Evolutionary conservation across 2,329 filamentous ascomycete genomes (phyloP), one percentile per base, ranked within the genome.

Genomic region (Exophiala phaeomuriformis): DNA sequence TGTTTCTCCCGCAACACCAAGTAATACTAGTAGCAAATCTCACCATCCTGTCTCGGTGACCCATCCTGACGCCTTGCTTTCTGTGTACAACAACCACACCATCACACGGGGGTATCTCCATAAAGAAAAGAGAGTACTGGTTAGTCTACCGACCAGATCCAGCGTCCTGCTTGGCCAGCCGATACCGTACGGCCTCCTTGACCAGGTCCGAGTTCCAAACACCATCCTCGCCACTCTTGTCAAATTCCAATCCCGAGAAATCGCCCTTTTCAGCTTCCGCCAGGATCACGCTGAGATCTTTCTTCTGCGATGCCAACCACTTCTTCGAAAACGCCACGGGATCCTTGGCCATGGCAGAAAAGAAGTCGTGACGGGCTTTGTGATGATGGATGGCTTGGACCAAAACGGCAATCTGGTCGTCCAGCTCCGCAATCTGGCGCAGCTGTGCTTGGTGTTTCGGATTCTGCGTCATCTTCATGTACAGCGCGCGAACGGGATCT

Each of bases 291-390:
- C 95, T 90, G 35, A 96, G 75, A 68, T 97, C 91, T 46, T 90
- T 79, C 72, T 90, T 90, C 74, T 98, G 93, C 10, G 86, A 91
- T 64, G 84, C 89, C 49, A 95, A 77, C 93, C 93, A 98, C 65
- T 87, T 83, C 60, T 81, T 83, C 56, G 96, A 78, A 64, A 97
- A 97, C 8, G 79, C 82, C 10, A 87, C 85, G 0, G 93, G 93
- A 63, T 96, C 90, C 59, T 85, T 81, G 55, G 83, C 81, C 59
- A 97, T 76, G 3, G 83, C 82, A 4, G 81, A 83, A 69, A 93
- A 85, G 74, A 98, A 98, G 10, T 84, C 81, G 68, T 95, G 88
- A 68, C 95, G 95, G 28, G 89, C 88, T 67, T 95, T 95, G 29
- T 87, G 88, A 61, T 90, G 83, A 30, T 84, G 79, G 42, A 96